A percentile compares a stretch with the other conserved stretches of the same genome.
phyloP scores from a whole-genome alignment of 2,329 filamentous ascomycete genomes.

The Alternaria gansuensis region DNA sequence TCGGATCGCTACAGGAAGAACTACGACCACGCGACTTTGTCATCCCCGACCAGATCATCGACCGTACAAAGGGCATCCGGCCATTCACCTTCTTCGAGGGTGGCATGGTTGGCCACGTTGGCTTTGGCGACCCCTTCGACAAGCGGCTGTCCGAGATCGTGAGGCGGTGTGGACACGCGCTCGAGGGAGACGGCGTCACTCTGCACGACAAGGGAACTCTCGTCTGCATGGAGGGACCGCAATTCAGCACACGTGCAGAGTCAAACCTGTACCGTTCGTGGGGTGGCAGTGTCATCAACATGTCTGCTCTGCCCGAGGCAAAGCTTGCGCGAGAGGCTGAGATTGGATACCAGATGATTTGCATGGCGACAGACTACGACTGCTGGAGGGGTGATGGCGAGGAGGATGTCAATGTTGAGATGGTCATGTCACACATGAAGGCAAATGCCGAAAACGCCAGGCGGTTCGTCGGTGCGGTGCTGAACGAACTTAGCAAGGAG shows the following conservation, averaged over 20 bases:
- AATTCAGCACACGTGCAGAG: constrained; percentile 96
- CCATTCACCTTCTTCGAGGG: constrained; percentile 96
- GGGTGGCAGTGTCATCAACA: constrained; percentile 97
- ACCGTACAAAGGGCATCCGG: constrained; percentile 92
- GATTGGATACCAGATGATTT: constrained; percentile 97
- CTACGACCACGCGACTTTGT: constrained; percentile 98
- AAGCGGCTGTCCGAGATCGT: constrained; percentile 78
- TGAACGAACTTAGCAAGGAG: constrained; percentile 83
- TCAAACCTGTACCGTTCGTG: constrained; percentile 93
- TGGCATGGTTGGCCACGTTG: constrained; percentile 91
- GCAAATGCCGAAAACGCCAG: constrained; percentile 90
- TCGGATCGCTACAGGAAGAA: constrained; percentile 89
- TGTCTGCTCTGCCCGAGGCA: constrained; percentile 93
- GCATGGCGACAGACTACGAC: constrained; percentile 99
- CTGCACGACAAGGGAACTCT: constrained; percentile 86
- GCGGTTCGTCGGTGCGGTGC: constrained; percentile 81
- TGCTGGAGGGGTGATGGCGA: constrained; percentile 86
- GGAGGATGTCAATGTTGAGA: constrained; percentile 86
- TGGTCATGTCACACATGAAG: constrained; percentile 97
- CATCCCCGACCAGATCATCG: constrained; percentile 94
- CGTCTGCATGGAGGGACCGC: constrained; percentile 98
- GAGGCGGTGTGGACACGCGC: constrained; percentile 74
- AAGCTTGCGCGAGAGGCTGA: constrained; percentile 97
- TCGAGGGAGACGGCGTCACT: constrained; percentile 84
- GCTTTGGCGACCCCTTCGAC: constrained; percentile 96